Base-by-base conservation (phyloP, 2,329 filamentous ascomycete genomes). In the Xylaria sp. region DNA sequence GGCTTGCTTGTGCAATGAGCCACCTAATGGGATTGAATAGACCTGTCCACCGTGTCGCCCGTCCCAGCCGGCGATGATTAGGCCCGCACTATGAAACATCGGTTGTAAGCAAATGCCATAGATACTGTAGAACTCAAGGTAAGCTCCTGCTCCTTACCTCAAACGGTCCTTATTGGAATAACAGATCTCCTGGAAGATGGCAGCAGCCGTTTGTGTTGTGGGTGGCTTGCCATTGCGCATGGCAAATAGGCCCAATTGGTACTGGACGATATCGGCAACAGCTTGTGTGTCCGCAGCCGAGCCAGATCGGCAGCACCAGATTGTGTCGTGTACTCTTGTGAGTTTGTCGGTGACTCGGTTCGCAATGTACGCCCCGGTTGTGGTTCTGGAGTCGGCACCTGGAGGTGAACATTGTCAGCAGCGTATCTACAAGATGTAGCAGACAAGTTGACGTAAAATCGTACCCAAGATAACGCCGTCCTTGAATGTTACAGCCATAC, bases 301-400 rank as follows among this genome's bases (percentile, higher is more conserved):
- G 61, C 96, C 96, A 70, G 96, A 98, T 78, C 96, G 92, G 86
- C 96, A 99, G 86, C 96, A 99, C 96, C 96, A 99, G 83, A 99
- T 98, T 68, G 95, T 98, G 83, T 99, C 96, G 84, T 97, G 93
- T 70, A 99, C 95, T 86, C 94, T 92, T 78, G 96, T 99, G 80
- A 99, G 90, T 87, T 99, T 99, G 88, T 99, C 96, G 73, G 96
- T 99, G 74, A 99, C 96, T 86, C 96, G 92, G 84, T 99, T 99
- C 77, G 96, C 96, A 80, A 99, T 98, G 88, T 98, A 99, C 76
- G 95, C 91, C 78, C 96, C 96, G 64, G 95, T 99, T 56, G 96
- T 99, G 74, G 96, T 99, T 85, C 96, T 91, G 79, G 94, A 98
- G 83, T 99, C 96, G 77, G 96, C 96, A 74, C 96, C 93, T 90